A percentile compares a stretch with the other conserved stretches of the same genome.
Conservation (phyloP, 176 grass and related monocot genomes). For the Oryza officinalis region DNA sequence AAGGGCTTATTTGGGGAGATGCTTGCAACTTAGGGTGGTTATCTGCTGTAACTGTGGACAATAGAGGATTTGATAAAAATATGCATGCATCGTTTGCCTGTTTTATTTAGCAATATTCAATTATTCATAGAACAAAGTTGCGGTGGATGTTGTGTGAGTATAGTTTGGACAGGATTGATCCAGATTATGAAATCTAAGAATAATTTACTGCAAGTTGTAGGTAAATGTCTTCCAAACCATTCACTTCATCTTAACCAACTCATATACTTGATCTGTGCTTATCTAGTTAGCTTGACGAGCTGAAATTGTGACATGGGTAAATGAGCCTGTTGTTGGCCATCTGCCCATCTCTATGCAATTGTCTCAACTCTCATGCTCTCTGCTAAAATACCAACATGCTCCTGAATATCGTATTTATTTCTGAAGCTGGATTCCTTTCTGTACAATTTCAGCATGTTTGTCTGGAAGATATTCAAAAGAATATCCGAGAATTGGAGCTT, state of each 20-base stretch:
- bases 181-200: slow-evolving; percentile 5
- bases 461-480: slow-evolving; percentile 81
- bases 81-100: neutral
- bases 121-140: neutral
- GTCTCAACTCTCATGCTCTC: neutral
- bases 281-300: slow-evolving; percentile 9
- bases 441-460: slow-evolving; percentile 64
- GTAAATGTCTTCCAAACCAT: neutral
- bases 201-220: neutral
- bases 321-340: slow-evolving; percentile 9
- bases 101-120: slow-evolving; percentile 28
- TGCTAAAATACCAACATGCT: slow-evolving; percentile 8
- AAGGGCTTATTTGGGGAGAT: slow-evolving; percentile 15
- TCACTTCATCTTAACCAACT: neutral
- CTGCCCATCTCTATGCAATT: slow-evolving; percentile 41
- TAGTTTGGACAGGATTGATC: slow-evolving; percentile 10
- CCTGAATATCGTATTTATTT: slow-evolving; percentile 14
- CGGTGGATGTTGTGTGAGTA: slow-evolving; percentile 1
- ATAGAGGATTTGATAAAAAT: neutral
- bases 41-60: neutral
- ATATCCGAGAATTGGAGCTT: slow-evolving; percentile 67
- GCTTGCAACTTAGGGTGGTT: neutral
- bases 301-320: slow-evolving; percentile 12
- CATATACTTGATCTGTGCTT: neutral
- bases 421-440: slow-evolving; percentile 11